Conservation (phyloP, 169 alveolate species). For the Pseudocohnilembus persalinus region DNA sequence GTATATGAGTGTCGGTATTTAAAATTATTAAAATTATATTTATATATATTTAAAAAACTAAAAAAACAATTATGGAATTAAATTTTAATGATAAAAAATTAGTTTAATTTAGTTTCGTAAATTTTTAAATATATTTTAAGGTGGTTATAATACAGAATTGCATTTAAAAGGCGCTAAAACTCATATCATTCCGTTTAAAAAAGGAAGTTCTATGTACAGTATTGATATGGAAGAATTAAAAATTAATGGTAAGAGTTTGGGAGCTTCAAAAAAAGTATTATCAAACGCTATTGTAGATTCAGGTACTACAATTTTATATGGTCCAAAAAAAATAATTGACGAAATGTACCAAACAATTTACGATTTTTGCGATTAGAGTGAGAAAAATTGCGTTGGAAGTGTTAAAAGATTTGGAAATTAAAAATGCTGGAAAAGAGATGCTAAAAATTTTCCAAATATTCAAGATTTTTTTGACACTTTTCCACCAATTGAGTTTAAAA, state of each 20-base stretch:
- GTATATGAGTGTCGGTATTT: slow-evolving; percentile 25
- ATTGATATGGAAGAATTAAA: not conserved
- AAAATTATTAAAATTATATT: too few relatives aligned
- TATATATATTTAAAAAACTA: too few relatives aligned
- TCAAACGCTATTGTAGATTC: slow-evolving; percentile 7
- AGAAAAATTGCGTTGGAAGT: slow-evolving; percentile 7
- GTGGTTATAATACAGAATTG: slow-evolving; percentile 17
- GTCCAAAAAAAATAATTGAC: slow-evolving; percentile 1
- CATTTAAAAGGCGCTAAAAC: slow-evolving; percentile 9
- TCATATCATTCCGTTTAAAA: not conserved
- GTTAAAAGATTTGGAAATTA: not conserved
- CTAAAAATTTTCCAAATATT: not conserved
- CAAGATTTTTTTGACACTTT: slow-evolving; percentile 16
- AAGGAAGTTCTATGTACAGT: not conserved
- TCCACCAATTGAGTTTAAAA: slow-evolving; percentile 8
- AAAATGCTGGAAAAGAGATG: not conserved
- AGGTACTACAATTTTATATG: slow-evolving; percentile 20
- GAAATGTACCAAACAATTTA: not conserved
- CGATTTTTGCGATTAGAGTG: not conserved
- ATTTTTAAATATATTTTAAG: not conserved
- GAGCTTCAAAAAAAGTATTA: not conserved
- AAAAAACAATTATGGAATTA: too few relatives aligned
- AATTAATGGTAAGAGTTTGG: not conserved
- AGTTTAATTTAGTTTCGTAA: too few relatives aligned
- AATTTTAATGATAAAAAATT: too few relatives aligned